A percentile compares a stretch with the other conserved stretches of the same genome.
phyloP scores from a whole-genome alignment of 2,329 filamentous ascomycete species.

The Paraphoma chrysanthemicola region DNA sequence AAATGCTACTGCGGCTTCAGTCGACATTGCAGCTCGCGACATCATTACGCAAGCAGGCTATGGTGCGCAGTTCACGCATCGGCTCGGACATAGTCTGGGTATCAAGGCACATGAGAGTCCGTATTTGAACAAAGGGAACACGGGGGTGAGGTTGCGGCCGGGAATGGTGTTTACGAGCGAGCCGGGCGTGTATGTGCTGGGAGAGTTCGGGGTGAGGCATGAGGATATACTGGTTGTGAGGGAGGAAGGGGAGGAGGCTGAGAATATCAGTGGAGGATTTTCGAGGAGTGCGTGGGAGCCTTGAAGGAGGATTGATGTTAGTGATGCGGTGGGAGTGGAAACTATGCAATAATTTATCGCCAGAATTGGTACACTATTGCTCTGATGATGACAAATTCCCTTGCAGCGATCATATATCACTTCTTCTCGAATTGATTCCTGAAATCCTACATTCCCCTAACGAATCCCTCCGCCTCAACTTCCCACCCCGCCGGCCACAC shows the following conservation, averaged over 20 bases:
- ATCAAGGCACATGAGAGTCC: slow-evolving; percentile 72
- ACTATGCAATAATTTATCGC: too few species aligned
- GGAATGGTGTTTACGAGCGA: slow-evolving; percentile 71
- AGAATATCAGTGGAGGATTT: slow-evolving; percentile 62
- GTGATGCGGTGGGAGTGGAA: too few species aligned
- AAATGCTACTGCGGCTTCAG: slow-evolving; percentile 63
- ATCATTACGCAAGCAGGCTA: slow-evolving; percentile 67
- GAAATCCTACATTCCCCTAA: slow-evolving; percentile 36
- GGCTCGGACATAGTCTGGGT: slow-evolving; percentile 69
- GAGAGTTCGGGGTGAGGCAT: slow-evolving; percentile 67
- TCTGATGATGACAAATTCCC: too few species aligned
- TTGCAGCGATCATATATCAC: too few species aligned
- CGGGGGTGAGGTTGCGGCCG: slow-evolving; percentile 52
- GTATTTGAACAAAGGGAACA: slow-evolving; percentile 69
- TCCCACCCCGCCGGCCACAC: slow-evolving; percentile 60
- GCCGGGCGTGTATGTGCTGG: slow-evolving; percentile 67
- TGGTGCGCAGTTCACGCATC: slow-evolving; percentile 66
- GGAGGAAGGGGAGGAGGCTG: slow-evolving; percentile 60
- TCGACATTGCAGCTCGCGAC: slow-evolving; percentile 66
- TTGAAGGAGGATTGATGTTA: slow-evolving; percentile 8
- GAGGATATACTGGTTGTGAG: slow-evolving; percentile 68
- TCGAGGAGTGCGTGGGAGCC: slow-evolving; percentile 63
- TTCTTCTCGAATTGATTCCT: too few species aligned
- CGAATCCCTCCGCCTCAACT: slow-evolving; percentile 58
- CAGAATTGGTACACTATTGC: too few species aligned